Evolutionary conservation across 176 grass and related monocot species (phyloP).

Genomic region (Raddia distichophylla): DNA sequence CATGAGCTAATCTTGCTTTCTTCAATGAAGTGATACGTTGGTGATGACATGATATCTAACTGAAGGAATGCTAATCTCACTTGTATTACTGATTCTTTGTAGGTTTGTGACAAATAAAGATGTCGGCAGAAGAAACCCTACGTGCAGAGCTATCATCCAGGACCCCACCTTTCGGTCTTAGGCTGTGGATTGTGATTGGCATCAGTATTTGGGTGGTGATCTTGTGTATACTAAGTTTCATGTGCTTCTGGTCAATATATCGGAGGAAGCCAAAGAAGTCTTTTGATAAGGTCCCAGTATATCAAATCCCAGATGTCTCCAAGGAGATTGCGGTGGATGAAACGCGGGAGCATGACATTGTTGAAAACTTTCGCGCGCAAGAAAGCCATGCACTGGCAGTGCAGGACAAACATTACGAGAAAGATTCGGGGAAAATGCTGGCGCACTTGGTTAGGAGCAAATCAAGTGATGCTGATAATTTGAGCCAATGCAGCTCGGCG

Average conservation of each 20-base stretch:
- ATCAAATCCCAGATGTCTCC: constrained; percentile 33
- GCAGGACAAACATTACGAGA: constrained; percentile 45
- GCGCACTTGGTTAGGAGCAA: constrained; percentile 59
- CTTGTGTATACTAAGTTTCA: constrained; percentile 34
- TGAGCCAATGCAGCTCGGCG: constrained; percentile 71
- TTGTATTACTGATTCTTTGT: not conserved
- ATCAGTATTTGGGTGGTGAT: constrained; percentile 41
- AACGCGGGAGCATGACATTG: constrained; percentile 2
- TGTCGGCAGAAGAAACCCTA: constrained; percentile 16
- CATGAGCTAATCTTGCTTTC: not conserved
- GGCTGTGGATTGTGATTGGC: constrained; percentile 43
- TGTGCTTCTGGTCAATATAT: constrained; percentile 41
- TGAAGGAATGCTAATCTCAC: not conserved
- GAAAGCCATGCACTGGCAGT: constrained; percentile 29
- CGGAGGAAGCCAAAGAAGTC: constrained; percentile 22
- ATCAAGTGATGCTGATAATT: constrained; percentile 68
- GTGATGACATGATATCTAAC: not conserved
- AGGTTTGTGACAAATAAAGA: constrained; percentile 15
- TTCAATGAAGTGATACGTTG: constrained; percentile 19
- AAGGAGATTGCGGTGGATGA: constrained; percentile 42
- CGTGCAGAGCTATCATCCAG: constrained; percentile 25
- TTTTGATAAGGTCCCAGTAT: constrained; percentile 52
- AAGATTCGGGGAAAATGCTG: constrained; percentile 63
- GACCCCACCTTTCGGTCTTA: constrained; percentile 33
- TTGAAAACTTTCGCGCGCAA: constrained; percentile 4